Conservation (phyloP, 2,329 filamentous ascomycete genomes). For the Niveomyces coronatus region DNA sequence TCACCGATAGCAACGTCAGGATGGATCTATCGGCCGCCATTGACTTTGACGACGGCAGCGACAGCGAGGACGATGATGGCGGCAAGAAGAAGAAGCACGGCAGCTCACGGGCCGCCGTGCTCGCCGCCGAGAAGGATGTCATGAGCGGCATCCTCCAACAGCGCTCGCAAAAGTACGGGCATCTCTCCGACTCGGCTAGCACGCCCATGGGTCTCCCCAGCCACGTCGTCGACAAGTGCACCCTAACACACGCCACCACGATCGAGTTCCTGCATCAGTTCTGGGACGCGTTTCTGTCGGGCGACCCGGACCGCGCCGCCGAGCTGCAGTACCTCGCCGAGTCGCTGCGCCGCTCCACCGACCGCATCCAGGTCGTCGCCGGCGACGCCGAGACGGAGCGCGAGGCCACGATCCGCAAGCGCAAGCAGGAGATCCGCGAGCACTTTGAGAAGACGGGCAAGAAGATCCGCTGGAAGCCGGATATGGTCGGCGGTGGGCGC, state of each 20-base stretch:
- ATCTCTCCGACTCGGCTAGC: conserved; percentile 34
- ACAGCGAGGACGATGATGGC: conserved; percentile 51
- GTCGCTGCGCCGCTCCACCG: conserved; percentile 65
- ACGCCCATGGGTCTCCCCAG: conserved; percentile 44
- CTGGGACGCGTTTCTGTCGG: conserved; percentile 85
- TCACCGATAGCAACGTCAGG: conserved; percentile 37
- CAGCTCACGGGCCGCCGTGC: conserved; percentile 58
- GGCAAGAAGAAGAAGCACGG: conserved; percentile 43
- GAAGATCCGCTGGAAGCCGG: conserved; percentile 59
- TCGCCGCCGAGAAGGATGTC: conserved; percentile 54
- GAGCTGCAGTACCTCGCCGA: conserved; percentile 78
- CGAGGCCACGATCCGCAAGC: conserved; percentile 51
- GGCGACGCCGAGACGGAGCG: conserved; percentile 69
- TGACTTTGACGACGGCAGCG: conserved; percentile 59
- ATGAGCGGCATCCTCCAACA: conserved; percentile 53
- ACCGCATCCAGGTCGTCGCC: conserved; percentile 72
- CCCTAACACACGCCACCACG: conserved; percentile 77
- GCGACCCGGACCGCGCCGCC: conserved; percentile 66
- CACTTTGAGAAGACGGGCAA: conserved; percentile 63
- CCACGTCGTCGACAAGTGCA: conserved; percentile 48
- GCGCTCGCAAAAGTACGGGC: conserved; percentile 46
- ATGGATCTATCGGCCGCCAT: conserved; percentile 54
- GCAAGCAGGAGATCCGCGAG: conserved; percentile 61
- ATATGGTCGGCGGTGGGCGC: conserved; percentile 61
- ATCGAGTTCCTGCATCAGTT: conserved; percentile 97